Percentiles rank a stretch among this genome's conserved stretches.
These are phyloP conservation scores for Cladophialophora carrionii DNA, from an alignment of 2,329 filamentous ascomycete species.

Conservation along the genomic window DNA sequence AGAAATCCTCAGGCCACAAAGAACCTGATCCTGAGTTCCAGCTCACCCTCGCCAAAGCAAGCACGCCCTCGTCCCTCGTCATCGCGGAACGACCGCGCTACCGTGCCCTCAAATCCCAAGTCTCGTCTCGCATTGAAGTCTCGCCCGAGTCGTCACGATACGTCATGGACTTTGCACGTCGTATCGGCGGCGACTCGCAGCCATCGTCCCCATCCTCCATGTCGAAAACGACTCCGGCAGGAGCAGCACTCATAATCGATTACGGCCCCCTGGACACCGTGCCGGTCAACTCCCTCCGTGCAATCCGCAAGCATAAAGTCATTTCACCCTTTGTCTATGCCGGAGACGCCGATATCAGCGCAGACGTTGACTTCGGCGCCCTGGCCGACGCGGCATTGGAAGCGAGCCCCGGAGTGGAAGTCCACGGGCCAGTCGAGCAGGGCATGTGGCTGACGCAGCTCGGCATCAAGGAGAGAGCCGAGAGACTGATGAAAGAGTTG, in stretches of 20 bases:
- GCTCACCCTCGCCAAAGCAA: conserved; percentile 72
- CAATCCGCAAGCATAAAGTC: conserved; percentile 75
- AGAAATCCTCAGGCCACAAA: conserved; percentile 44
- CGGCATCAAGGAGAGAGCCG: conserved; percentile 79
- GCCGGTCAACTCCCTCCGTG: conserved; percentile 85
- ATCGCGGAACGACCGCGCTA: conserved; percentile 82
- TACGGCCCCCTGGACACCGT: conserved; percentile 81
- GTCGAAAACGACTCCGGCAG: conserved; percentile 61
- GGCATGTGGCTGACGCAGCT: conserved; percentile 75
- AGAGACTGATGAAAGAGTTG: conserved; percentile 62
- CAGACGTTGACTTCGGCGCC: conserved; percentile 89
- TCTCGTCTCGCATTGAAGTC: conserved; percentile 79
- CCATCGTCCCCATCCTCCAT: conserved; percentile 53
- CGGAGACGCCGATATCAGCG: conserved; percentile 83
- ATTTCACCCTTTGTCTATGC: conserved; percentile 80
- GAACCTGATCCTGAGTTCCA: conserved; percentile 78
- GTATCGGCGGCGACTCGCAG: conserved; percentile 69
- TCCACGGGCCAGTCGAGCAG: conserved; percentile 89
- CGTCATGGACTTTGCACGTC: conserved; percentile 75
- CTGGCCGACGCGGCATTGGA: conserved; percentile 79
- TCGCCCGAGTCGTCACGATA: conserved; percentile 85
- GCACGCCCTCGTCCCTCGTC: conserved; percentile 81
- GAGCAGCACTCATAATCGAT: conserved; percentile 92
- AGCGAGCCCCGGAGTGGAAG: conserved; percentile 79
- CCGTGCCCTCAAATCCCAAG: conserved; percentile 67